Conservation (phyloP, 73 alveolate species). For the Paramecium primaurelia region DNA sequence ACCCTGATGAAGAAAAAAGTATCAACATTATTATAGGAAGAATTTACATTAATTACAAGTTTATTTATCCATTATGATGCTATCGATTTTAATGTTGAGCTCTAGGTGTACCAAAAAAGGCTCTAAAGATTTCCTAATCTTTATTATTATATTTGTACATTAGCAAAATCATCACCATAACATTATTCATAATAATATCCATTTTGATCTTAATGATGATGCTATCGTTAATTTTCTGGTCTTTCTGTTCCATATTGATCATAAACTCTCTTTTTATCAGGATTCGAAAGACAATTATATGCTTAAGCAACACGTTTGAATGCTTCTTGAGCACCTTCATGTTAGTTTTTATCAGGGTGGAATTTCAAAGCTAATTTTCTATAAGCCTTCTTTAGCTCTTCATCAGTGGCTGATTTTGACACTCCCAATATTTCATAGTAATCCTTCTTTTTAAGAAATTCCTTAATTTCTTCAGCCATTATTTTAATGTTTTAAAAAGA, state of each 20-base stretch:
- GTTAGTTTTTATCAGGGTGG: slow-evolving; percentile 96
- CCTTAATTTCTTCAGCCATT: slow-evolving; percentile 63
- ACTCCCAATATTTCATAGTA: slow-evolving; percentile 93
- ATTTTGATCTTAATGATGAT: background rate
- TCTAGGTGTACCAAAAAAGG: background rate
- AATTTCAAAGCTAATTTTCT: slow-evolving; percentile 88
- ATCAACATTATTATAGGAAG: background rate
- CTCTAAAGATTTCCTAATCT: background rate
- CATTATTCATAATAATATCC: background rate
- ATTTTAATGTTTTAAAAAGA: slow-evolving; percentile 1
- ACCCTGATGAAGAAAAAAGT: background rate
- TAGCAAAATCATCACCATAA: slow-evolving; percentile 30
- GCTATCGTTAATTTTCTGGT: background rate
- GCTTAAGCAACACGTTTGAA: slow-evolving; percentile 94
- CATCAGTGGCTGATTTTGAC: slow-evolving; percentile 79
- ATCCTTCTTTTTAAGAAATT: slow-evolving; percentile 85
- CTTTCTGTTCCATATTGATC: slow-evolving; percentile 75
- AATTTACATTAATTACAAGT: background rate
- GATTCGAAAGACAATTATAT: slow-evolving; percentile 75
- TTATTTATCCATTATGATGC: background rate
- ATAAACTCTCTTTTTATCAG: slow-evolving; percentile 78
- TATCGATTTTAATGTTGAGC: background rate
- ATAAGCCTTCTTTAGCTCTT: slow-evolving; percentile 94
- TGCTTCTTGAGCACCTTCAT: slow-evolving; percentile 87
- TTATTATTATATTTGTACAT: background rate